These are phyloP conservation scores for Dactylellina sp. DNA, from an alignment of 2,329 filamentous ascomycete genomes.

Conservation along the genomic window DNA sequence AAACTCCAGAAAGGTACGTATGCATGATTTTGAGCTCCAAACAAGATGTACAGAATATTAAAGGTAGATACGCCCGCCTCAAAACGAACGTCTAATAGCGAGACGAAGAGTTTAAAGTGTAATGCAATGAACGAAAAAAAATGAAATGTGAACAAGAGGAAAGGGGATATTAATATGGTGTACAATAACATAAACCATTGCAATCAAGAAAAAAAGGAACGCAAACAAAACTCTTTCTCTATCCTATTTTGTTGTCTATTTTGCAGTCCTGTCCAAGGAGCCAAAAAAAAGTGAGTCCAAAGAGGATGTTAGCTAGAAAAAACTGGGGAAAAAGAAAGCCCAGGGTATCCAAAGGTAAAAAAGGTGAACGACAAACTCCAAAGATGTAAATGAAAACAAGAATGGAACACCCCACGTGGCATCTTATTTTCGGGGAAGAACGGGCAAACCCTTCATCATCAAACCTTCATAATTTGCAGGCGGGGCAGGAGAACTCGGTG, in stretches of 20 bases:
- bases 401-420: conserved; percentile 4
- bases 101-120: too few species aligned
- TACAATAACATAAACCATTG: neutral
- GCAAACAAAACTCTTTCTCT: conserved; percentile 13
- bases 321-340: neutral
- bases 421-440: conserved; percentile 41
- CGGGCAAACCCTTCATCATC: conserved; percentile 46
- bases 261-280: neutral
- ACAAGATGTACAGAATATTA: neutral
- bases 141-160: conserved; percentile 4
- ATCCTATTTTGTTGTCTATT: conserved; percentile 1
- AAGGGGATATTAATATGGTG: conserved; percentile 8
- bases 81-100: neutral
- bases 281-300: neutral
- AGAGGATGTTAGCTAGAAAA: neutral
- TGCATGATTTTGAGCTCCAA: neutral
- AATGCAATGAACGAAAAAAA: conserved; percentile 10
- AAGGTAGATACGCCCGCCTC: conserved; percentile 16
- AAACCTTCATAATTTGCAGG: conserved; percentile 9
- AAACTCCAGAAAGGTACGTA: conserved; percentile 23
- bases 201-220: conserved; percentile 4
- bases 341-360: conserved; percentile 15
- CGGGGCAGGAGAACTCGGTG: conserved; percentile 11
- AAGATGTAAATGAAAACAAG: neutral
- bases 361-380: conserved; percentile 30